These are phyloP conservation scores for Kwoniella mangroviensis DNA, from an alignment of 768 basidiomycete genomes.

Conservation along the genomic window DNA sequence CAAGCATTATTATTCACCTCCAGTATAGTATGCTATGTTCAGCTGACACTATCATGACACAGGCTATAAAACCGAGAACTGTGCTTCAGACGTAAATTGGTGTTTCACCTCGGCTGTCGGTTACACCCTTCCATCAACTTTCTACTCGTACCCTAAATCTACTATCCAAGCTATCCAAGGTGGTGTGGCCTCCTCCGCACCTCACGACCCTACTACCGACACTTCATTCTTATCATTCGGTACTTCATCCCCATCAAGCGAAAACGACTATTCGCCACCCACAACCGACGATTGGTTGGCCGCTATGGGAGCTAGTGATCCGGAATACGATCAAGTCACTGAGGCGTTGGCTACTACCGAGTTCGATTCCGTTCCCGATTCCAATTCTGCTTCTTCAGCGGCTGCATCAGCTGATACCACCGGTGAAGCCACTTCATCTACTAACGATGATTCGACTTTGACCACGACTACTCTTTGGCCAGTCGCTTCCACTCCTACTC, in stretches of 20 bases:
- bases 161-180: constrained; percentile 26
- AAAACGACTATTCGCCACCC: constrained; percentile 18
- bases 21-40: neutral
- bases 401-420: neutral
- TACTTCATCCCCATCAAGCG: constrained; percentile 27
- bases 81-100: constrained; percentile 68
- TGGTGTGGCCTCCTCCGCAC: constrained; percentile 6
- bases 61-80: constrained; percentile 70
- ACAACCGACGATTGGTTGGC: constrained; percentile 36
- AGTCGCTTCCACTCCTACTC: neutral
- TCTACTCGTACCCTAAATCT: constrained; percentile 63
- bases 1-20: neutral
- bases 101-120: constrained; percentile 71
- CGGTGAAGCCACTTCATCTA: neutral
- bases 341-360: constrained; percentile 36
- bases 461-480: constrained; percentile 13
- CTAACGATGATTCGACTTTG: neutral
- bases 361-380: constrained; percentile 13
- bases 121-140: constrained; percentile 65
- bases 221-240: constrained; percentile 31
- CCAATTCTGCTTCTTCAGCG: neutral
- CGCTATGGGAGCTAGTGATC: constrained; percentile 30
- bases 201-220: constrained; percentile 26
- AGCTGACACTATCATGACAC: neutral
- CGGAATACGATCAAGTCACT: constrained; percentile 26